Base-by-base conservation (phyloP, 257 asterid species). In the Ophiorrhiza pumila region DNA sequence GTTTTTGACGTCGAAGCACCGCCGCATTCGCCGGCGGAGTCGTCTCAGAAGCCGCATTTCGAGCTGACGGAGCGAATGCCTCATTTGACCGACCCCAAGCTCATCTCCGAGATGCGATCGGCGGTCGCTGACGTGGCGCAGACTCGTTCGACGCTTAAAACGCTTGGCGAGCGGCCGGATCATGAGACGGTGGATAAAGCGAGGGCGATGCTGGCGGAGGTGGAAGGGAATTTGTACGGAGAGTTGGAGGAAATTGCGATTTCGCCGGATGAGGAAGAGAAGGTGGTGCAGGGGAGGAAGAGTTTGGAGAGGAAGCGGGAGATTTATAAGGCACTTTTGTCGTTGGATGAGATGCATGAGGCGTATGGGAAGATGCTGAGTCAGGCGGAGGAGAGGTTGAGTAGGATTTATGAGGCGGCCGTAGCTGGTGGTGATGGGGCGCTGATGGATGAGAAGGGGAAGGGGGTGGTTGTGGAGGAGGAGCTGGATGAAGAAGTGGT, bases 31-130 rank as follows among this genome's bases (percentile, higher is more conserved):
- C 23, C 71, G 34, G 69, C 88, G 20, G 71, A 70, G n/a, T 27
- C 76, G 15, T 64, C 85, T 12, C 71, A 61, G 53, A 88, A 87
- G n/a, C 99, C 98, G 32, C 73, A 85, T 49, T 95, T 95, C 79
- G 99, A 95, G 82, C 82, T 92, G 64, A 66, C 97, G 37, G 98
- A 90, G 66, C 71, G 80, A 45, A 92, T 95, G 99, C 99, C 99
- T 32, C 91, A 90, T 73, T 84, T 95, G 31, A 84, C 76, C 13
- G 88, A 90, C 65, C 94, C 87, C n/a, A 81, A 86, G 4, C 84
- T 95, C 81, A 57, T 89, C 56, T 35, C 86, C 71, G 86, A 86
- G 25, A 95, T 95, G 99, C 90, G 87, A 42, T 49, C 74, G 22
- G 96, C 98, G 67, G 97, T 90, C 20, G 76, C 78, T 52, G 98